phyloP scores from a whole-genome alignment of 1,284 basidiomycete species.

The Pterulicium gracile region DNA sequence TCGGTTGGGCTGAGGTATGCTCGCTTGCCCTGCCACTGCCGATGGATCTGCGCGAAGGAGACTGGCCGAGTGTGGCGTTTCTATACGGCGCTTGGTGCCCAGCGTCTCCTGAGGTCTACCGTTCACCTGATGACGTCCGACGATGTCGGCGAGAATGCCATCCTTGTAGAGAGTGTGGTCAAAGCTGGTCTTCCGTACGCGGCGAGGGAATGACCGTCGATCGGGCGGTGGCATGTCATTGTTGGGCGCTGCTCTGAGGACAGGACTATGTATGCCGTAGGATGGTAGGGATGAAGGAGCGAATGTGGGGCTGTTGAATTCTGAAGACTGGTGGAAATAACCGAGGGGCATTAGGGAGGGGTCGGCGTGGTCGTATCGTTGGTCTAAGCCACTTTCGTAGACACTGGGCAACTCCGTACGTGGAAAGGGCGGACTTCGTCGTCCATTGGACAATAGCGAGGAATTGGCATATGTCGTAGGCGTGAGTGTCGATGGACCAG shows the following conservation, averaged over 20 bases:
- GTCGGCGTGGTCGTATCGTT: conserved; percentile 23
- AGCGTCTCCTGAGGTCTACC: conserved; percentile 53
- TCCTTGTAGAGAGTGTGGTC: conserved; percentile 77
- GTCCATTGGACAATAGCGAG: conserved; percentile 34
- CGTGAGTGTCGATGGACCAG: conserved; percentile 21
- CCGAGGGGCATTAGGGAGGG: conserved; percentile 23
- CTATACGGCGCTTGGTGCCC: conserved; percentile 66
- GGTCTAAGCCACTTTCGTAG: conserved; percentile 34
- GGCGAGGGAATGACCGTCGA: conserved; percentile 59
- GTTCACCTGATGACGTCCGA: conserved; percentile 69
- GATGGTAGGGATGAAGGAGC: conserved; percentile 57
- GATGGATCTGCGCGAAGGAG: conserved; percentile 67
- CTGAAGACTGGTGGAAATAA: conserved; percentile 30
- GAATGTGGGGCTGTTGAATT: conserved; percentile 38
- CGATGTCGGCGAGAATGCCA: conserved; percentile 43
- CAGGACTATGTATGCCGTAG: conserved; percentile 31
- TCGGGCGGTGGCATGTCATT: conserved; percentile 26
- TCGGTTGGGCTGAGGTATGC: conserved; percentile 5
- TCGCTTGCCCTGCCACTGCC: conserved; percentile 31
- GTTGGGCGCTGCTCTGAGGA: conserved; percentile 21
- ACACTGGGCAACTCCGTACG: conserved; percentile 40
- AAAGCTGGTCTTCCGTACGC: conserved; percentile 86
- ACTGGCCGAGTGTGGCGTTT: conserved; percentile 63
- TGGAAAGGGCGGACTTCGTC: conserved; percentile 35
- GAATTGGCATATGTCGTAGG: conserved; percentile 41